Conservation (phyloP, 2,329 filamentous ascomycete genomes). For the Pseudogymnoascus sp. region DNA sequence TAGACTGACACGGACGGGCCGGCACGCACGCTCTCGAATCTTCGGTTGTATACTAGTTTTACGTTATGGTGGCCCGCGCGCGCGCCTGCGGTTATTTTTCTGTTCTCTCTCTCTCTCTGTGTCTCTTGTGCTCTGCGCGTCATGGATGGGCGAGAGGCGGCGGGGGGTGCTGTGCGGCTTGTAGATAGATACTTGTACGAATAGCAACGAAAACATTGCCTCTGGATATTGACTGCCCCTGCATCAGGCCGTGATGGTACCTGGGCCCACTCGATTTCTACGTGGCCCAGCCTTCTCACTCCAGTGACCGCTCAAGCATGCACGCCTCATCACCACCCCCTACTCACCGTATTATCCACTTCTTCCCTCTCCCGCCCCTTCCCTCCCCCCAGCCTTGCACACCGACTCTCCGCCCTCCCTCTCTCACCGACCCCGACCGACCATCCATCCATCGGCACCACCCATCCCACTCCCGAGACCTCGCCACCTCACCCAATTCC, state of each 20-base stretch:
- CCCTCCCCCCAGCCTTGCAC: background rate
- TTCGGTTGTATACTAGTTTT: constrained; percentile 7
- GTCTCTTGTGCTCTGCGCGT: background rate
- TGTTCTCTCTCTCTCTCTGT: background rate
- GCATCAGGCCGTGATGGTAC: background rate
- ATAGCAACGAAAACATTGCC: constrained; percentile 7
- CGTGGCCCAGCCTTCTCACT: background rate
- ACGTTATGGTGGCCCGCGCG: background rate
- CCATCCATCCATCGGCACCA: background rate
- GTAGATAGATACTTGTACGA: constrained; percentile 9
- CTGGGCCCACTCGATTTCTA: background rate
- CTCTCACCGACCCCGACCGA: background rate
- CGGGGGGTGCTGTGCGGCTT: constrained; percentile 2
- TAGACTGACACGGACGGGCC: background rate
- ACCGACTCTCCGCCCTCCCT: background rate
- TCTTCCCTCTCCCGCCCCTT: background rate
- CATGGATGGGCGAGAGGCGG: background rate
- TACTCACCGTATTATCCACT: background rate
- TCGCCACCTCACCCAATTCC: background rate
- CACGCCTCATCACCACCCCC: background rate
- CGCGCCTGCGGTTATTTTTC: background rate
- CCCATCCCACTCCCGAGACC: background rate
- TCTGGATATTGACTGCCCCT: background rate
- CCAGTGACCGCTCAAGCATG: constrained; percentile 2
- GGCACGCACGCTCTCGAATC: background rate